Evolutionary conservation across 2,329 filamentous ascomycete genomes (phyloP).

Genomic region (Ophiostoma australiae): DNA sequence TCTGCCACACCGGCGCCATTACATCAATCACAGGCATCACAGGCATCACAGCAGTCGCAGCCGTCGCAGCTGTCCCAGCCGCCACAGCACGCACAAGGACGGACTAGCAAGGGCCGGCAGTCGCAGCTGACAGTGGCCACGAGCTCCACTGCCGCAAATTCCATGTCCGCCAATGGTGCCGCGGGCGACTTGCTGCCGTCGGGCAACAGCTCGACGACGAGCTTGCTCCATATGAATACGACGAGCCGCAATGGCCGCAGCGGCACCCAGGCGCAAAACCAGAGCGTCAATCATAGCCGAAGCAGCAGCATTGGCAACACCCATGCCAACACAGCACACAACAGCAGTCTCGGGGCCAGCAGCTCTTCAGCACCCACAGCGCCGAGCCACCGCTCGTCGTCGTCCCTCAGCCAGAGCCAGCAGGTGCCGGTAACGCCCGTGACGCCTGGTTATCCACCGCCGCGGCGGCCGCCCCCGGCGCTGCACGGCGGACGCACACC

Average conservation of each 20-base stretch:
- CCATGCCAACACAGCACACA: slow-evolving; percentile 7
- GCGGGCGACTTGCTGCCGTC: slow-evolving; percentile 11
- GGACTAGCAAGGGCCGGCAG: background rate
- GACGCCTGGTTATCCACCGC: slow-evolving; percentile 31
- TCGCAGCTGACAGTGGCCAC: background rate
- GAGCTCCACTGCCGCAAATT: background rate
- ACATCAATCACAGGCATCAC: background rate
- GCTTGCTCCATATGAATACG: slow-evolving; percentile 16
- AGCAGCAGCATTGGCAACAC: slow-evolving; percentile 10
- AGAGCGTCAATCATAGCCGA: background rate
- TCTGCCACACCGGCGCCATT: background rate
- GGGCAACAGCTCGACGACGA: slow-evolving; percentile 23
- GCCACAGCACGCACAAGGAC: background rate
- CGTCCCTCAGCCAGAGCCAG: slow-evolving; percentile 15
- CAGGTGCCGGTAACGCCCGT: slow-evolving; percentile 30
- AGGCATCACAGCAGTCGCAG: background rate
- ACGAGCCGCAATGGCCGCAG: background rate
- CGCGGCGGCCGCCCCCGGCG: slow-evolving; percentile 33
- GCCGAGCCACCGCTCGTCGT: background rate
- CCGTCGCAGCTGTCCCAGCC: background rate
- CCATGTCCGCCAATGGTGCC: background rate
- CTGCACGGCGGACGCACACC: slow-evolving; percentile 41
- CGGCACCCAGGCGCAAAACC: background rate
- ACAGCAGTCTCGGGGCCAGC: background rate
- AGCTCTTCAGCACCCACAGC: background rate